phyloP scores from a whole-genome alignment of 768 basidiomycete genomes.

The Leccinum subgranulosum region DNA sequence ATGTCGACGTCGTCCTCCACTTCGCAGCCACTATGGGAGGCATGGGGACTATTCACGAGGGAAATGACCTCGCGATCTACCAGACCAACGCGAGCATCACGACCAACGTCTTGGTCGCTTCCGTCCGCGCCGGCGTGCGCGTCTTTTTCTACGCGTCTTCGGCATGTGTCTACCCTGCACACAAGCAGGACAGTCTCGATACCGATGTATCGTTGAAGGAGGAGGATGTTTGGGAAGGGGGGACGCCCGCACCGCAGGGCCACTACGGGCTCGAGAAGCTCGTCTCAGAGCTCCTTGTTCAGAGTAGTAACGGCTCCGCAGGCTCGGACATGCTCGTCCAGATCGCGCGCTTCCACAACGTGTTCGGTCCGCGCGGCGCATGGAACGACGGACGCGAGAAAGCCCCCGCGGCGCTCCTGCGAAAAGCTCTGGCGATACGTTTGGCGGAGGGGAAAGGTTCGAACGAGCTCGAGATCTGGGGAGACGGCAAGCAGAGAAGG shows the following conservation, averaged over 20 bases:
- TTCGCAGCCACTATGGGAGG: slow-evolving; percentile 64
- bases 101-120: slow-evolving; percentile 42
- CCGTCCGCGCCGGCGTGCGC: slow-evolving; percentile 36
- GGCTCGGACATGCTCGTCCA: slow-evolving; percentile 34
- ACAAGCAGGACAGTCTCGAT: slow-evolving; percentile 33
- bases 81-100: slow-evolving; percentile 50
- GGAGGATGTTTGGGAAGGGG: slow-evolving; percentile 39
- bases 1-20: slow-evolving; percentile 46
- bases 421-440: slow-evolving; percentile 44
- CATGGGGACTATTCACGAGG: slow-evolving; percentile 57
- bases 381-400: slow-evolving; percentile 58
- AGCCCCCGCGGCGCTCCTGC: slow-evolving; percentile 52
- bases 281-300: slow-evolving; percentile 44
- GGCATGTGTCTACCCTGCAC: slow-evolving; percentile 54
- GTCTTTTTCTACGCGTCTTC: slow-evolving; percentile 55
- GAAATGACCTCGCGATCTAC: slow-evolving; percentile 50
- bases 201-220: slow-evolving; percentile 46
- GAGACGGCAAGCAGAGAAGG: slow-evolving; percentile 48
- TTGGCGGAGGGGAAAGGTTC: slow-evolving; percentile 1
- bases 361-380: slow-evolving; percentile 52
- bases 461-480: slow-evolving; percentile 52
- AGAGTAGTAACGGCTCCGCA: slow-evolving; percentile 26
- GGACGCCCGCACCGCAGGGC: slow-evolving; percentile 46
- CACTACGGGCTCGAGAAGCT: slow-evolving; percentile 62
- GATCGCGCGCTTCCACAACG: slow-evolving; percentile 57